phyloP scores from a whole-genome alignment of 192 early-diverging fungal species.

The Mortierella claussenii region DNA sequence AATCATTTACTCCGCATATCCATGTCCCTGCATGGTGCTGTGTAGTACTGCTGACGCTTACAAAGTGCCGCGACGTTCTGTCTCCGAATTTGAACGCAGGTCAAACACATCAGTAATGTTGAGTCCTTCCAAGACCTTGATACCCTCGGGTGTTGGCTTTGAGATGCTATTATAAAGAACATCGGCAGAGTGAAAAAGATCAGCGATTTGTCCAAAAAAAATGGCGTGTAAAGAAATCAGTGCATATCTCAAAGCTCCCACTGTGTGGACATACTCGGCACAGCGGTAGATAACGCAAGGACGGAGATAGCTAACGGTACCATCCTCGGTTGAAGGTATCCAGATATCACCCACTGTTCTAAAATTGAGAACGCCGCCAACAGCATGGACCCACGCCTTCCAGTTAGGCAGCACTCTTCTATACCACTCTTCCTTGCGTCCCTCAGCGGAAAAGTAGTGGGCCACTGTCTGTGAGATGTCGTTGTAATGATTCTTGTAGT shows the following conservation, averaged over 20 bases:
- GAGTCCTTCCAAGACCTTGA: constrained; percentile 55
- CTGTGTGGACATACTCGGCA: constrained; percentile 53
- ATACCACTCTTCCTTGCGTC: constrained; percentile 33
- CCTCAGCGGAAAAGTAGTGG: constrained; percentile 50
- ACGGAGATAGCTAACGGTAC: constrained; percentile 57
- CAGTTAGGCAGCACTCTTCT: constrained; percentile 36
- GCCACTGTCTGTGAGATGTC: constrained; percentile 49
- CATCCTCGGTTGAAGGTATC: constrained; percentile 46
- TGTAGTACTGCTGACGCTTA: no score
- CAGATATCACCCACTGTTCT: constrained; percentile 67
- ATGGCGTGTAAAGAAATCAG: background rate
- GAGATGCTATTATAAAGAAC: constrained; percentile 44
- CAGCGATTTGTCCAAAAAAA: background rate
- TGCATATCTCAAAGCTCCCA: background rate
- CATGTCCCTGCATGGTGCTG: background rate
- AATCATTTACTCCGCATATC: constrained; percentile 1
- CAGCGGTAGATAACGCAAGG: constrained; percentile 61
- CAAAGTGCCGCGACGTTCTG: constrained; percentile 56
- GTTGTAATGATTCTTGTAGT: constrained; percentile 50
- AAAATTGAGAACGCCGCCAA: constrained; percentile 67
- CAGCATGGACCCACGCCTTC: constrained; percentile 54
- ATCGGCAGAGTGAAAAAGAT: background rate
- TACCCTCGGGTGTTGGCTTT: constrained; percentile 56
- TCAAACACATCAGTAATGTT: constrained; percentile 64
- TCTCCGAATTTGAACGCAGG: constrained; percentile 63